Evolutionary conservation across 2,329 filamentous ascomycete species (phyloP), one percentile per base, ranked within the genome.

Genomic region (Stagonosporopsis rhizophila): DNA sequence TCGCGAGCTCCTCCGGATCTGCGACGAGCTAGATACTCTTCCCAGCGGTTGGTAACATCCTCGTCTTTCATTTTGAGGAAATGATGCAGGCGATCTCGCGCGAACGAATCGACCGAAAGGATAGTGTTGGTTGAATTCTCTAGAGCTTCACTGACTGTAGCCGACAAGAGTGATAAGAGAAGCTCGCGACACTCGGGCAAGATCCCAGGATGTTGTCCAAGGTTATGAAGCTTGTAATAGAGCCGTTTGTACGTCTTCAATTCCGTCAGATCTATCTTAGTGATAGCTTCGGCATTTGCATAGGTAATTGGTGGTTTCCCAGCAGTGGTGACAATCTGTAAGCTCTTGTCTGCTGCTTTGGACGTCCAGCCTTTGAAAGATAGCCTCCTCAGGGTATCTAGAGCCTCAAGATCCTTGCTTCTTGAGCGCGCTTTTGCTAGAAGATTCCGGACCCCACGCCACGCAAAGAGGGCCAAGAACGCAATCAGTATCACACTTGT

Each of bases 151-250:
- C 63, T 44, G 30, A 76, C 52, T 3, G 74, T 74, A 44, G 77
- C 68, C 5, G 74, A 70, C 12, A 80, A 59, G 5, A 80, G 58
- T 17, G 56, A 64, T 2, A 79, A 42, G 15, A 80, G 65, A n/a
- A 69, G 53, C 20, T 70, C 58, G 59, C 71, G 72, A 15, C 71
- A 73, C 38, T 66, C 49, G n/a, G 69, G 61, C 28, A 80, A 46
- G 23, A 75, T 68, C 9, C 76, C 70, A 4, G 72, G 68, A 44
- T 74, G 66, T 30, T 72, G 40, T 52, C 80, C 77, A 7, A 80
- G 65, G 46, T 78, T 77, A 37, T 80, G 79, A 11, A 80, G 66
- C 54, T 77, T 72, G 61, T 73, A 70, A 61, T 79, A 80, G 4
- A 79, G 65, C 8, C 69, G 57, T 62, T 75, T 77, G 61, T 63